Evolutionary conservation across 1,284 basidiomycete species (phyloP), one percentile per base, ranked within the genome.

Genomic region (Rhizoctonia solani): DNA sequence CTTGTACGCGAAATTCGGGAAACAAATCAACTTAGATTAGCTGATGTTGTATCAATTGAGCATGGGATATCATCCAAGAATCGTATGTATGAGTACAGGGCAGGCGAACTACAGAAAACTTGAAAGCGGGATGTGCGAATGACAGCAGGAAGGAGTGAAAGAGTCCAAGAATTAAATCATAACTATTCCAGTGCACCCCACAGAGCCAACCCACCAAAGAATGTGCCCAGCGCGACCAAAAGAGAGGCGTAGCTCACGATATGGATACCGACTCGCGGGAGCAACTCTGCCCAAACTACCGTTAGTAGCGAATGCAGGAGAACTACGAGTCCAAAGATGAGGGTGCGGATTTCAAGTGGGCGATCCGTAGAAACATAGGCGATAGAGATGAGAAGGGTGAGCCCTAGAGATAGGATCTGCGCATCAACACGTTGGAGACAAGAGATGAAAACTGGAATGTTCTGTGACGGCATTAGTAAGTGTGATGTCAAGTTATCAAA

Each of bases 1-100:
- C 3, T 77, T 98, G 73, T 97, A 97, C 75, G 92, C 91, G 42
- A 95, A 95, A 78, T 97, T 98, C 75, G 95, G 95, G 32, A 87
- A 84, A 61, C 91, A 94, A 66, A 98, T 98, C 79, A 98, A 95
- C 76, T 83, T 95, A 63, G 93, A 95, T 76, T 79, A 65, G 41
- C 19, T 23, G 49, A 6, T 16, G 37, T 58, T 25, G 42, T 53
- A 54, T 23, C 21, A 25, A 25, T 19, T 19, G 34, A 29, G 46
- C 13, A 46, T 54, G 42, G 30, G n/a, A 52, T 39, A 16, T 21
- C n/a, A 41, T 53, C 49, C n/a, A 55, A 55, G 34, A 27, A 25
- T 44, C 53, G 39, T 46, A 52, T 49, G 44, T 47, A 46, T 19
- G 23, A 41, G 32, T 42, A 47, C 53, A 55, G 37, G 47, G 30